These are phyloP conservation scores for Tripterygium wilfordii DNA, from an alignment of 177 flowering plant genomes.

Conservation along the genomic window DNA sequence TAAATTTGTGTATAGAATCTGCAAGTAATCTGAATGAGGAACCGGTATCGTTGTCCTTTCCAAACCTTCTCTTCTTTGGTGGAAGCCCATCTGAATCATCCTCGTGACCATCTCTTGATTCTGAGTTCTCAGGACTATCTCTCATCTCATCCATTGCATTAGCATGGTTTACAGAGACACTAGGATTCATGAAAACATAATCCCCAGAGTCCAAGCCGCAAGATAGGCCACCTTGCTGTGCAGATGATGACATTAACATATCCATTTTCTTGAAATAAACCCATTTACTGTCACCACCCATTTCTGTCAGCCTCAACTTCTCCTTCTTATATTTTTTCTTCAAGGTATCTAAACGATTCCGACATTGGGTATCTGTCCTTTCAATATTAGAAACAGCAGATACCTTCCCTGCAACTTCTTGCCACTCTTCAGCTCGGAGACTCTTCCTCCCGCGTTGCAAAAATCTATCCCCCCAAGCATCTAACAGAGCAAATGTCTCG, in stretches of 20 bases:
- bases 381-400: conserved; percentile 37
- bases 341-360: conserved; percentile 61
- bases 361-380: conserved; percentile 60
- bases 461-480: conserved; percentile 68
- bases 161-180: conserved; percentile 32
- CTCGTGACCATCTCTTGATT: conserved; percentile 23
- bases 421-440: conserved; percentile 67
- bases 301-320: conserved; percentile 22
- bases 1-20: conserved; percentile 50
- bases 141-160: conserved; percentile 55
- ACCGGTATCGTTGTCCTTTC: conserved; percentile 13
- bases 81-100: conserved; percentile 48
- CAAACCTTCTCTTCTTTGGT: conserved; percentile 32
- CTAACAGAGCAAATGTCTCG: conserved; percentile 51
- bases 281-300: conserved; percentile 36
- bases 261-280: conserved; percentile 59
- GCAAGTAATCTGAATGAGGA: conserved; percentile 44
- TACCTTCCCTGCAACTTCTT: conserved; percentile 60
- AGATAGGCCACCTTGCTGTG: conserved; percentile 31
- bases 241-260: conserved; percentile 28
- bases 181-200: conserved; percentile 43
- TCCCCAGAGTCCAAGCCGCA: conserved; percentile 54
- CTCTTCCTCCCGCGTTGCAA: conserved; percentile 57
- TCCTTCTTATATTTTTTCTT: conserved; percentile 72
- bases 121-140: conserved; percentile 48